Evolutionary conservation across 148 eudicot species (phyloP).

Genomic region (Talinum fruticosum): DNA sequence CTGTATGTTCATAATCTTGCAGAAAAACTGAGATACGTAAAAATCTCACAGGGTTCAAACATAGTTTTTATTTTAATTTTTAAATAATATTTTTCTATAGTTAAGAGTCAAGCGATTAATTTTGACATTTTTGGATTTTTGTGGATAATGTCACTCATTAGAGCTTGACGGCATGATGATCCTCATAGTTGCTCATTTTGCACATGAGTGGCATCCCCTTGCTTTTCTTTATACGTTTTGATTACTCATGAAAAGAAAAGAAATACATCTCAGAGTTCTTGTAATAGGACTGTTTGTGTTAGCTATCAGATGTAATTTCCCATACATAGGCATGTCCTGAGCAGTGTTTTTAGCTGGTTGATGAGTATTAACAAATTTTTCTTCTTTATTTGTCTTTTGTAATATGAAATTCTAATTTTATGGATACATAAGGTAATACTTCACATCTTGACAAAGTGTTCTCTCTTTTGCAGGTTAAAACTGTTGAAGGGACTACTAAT

Average conservation of each 20-base stretch:
- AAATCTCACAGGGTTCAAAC: not conserved
- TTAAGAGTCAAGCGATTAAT: not conserved
- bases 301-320: not conserved
- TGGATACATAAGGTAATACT: too few relatives aligned
- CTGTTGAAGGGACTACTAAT: constrained; percentile 81
- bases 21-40: not conserved
- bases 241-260: not conserved
- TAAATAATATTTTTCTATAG: too few relatives aligned
- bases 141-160: not conserved
- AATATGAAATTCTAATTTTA: too few relatives aligned
- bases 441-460: not conserved
- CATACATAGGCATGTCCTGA: not conserved
- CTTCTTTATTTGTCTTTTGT: too few relatives aligned
- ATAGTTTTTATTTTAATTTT: not conserved
- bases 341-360: not conserved
- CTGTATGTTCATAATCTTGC: not conserved
- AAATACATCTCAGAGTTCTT: not conserved
- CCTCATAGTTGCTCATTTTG: not conserved
- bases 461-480: constrained; percentile 58
- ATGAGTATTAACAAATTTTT: not conserved
- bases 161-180: not conserved
- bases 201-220: not conserved
- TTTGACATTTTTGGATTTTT: not conserved
- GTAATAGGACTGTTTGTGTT: not conserved
- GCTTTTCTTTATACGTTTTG: not conserved